Evolutionary conservation across 2,329 filamentous ascomycete genomes (phyloP), one percentile per base, ranked within the genome.

Genomic region (Fusarium nygamai): DNA sequence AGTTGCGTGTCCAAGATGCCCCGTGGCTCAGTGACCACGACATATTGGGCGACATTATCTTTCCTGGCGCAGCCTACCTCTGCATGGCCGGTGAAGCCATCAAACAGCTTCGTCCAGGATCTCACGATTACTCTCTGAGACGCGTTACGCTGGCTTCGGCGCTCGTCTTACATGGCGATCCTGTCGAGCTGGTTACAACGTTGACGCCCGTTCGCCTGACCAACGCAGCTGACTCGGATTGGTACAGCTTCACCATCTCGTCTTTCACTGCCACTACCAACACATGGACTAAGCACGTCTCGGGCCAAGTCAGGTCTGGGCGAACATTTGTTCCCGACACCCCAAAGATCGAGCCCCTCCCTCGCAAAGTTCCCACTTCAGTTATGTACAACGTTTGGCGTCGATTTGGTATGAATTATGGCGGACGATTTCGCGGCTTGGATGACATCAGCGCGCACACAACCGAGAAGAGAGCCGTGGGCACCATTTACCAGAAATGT

Each of bases 341-440:
- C 34, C 38, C 58, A 61, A 51, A 61, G 46, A 61, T 61, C 58
- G 58, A 61, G 36, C 46, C 58, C 46, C 58, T 51, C 36, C 58
- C 58, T 61, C 46, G 58, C 36, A 51, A 61, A 51, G 58, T 61
- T 61, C 58, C 58, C 36, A 51, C 46, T 51, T 51, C 58, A 61
- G 4, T 61, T n/a, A 61, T 61, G 58, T 51, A 61, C 46, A 61
- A 61, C 36, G 58, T 61, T 61, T 61, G 58, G 58, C 58, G 46
- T 51, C 58, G 46, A 51, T 61, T 61, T 51, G 58, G 58, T 61
- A 43, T 61, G 58, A 61, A 61, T 29, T 61, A 61, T 43, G 36
- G 58, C 58, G 46, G 58, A 43, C 36, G 58, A 51, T 61, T 61
- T 43, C 46, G 58, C 13, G 58, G 58, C 46, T 61, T 61, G 58